Conservation (phyloP, 2,329 filamentous ascomycete genomes). For the Alternaria gaisen region DNA sequence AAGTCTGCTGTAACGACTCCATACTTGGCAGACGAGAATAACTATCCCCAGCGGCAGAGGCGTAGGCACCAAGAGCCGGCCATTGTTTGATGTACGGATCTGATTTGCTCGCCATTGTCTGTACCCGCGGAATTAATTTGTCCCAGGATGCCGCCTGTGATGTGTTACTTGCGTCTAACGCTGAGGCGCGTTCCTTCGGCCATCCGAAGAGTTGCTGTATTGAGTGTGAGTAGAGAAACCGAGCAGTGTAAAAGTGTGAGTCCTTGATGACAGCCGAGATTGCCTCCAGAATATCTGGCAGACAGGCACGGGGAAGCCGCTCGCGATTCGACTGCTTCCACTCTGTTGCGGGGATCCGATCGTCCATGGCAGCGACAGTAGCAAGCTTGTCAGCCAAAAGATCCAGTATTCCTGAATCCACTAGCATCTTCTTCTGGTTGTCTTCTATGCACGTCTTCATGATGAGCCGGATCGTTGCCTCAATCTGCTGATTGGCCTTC, state of each 20-base stretch:
- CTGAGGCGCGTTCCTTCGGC: constrained; percentile 35
- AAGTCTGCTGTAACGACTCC: constrained; percentile 40
- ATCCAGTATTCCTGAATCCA: constrained; percentile 78
- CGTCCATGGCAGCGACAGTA: constrained; percentile 42
- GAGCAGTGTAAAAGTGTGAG: constrained; percentile 79
- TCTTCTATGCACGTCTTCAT: constrained; percentile 74
- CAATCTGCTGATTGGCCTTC: constrained; percentile 69
- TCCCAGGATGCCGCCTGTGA: constrained; percentile 39
- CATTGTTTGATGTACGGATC: constrained; percentile 55
- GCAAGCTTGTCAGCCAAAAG: constrained; percentile 77
- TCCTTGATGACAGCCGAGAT: constrained; percentile 78
- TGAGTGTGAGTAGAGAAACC: constrained; percentile 59
- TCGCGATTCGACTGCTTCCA: constrained; percentile 28
- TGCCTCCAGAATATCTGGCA: constrained; percentile 78
- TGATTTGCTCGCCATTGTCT: constrained; percentile 50
- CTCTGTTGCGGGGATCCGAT: constrained; percentile 28
- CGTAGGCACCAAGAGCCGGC: constrained; percentile 53
- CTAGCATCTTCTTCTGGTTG: constrained; percentile 73
- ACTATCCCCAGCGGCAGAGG: constrained; percentile 35
- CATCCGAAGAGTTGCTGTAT: constrained; percentile 47
- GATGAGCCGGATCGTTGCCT: constrained; percentile 66
- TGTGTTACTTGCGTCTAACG: constrained; percentile 31
- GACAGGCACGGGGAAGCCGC: constrained; percentile 59
- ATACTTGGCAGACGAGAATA: constrained; percentile 45
- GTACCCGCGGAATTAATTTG: constrained; percentile 50